Evolutionary conservation across 192 early-diverging fungal genomes (phyloP), one percentile per base, ranked within the genome.

Genomic region (Pilobolus umbonatus): DNA sequence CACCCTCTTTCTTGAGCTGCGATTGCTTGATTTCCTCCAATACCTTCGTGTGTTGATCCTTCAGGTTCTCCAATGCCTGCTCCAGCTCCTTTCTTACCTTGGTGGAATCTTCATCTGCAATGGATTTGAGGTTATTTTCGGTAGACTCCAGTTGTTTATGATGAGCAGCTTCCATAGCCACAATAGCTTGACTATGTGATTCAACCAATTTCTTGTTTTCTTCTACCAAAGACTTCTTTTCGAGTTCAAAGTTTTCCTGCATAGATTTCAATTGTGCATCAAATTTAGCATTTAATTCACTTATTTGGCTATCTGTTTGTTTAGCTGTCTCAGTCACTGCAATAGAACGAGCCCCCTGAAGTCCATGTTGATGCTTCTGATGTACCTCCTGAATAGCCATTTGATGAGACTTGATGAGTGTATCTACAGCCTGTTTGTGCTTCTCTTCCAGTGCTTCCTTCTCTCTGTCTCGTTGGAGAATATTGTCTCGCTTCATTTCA

Each of bases 391-490:
- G 21, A 14, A 54, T 22, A 4, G 8, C 24, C 5, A 0, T 31
- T 22, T 35, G 21, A 34, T 54, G 52, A 12, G 31, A 22, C 2
- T 11, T 35, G 24, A 35, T 36, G 12, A 54, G n/a, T 15, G 35
- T 45, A 12, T 8, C n/a, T 5, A 59, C 3, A 15, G 45, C 45
- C 6, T 24, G 29, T 32, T 46, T 24, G 29, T 59, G 57, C 3
- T 31, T 32, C 2, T 14, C 29, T 45, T 54, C 24, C 14, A 65
- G 28, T 4, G 34, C 28, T 45, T 52, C 48, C 4, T 24, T 34
- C 8, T 45, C 48, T 28, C 36, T 55, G 19, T 65, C 64, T 15
- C 56, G 45, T 50, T 59, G 57, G 22, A 58, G 22, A n/a, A 52
- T 31, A 36, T 57, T 47, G 2, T 65, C 45, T 10, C 55, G 56